phyloP scores from a whole-genome alignment of 257 asterid genomes.

The Ballota nigra region DNA sequence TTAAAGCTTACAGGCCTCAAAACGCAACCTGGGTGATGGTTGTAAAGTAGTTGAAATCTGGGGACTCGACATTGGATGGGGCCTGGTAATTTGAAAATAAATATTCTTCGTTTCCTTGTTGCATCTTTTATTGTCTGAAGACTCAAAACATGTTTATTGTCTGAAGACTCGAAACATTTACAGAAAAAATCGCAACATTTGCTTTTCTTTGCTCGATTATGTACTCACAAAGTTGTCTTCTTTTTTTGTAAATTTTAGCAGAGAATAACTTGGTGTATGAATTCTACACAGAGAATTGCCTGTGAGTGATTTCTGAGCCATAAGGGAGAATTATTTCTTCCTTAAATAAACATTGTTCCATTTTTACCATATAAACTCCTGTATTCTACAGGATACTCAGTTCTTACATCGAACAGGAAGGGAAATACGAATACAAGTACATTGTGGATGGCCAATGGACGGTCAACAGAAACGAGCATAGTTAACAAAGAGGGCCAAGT shows the following conservation, averaged over 20 bases:
- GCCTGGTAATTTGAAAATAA: slow-evolving; percentile 62
- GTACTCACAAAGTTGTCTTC: slow-evolving; percentile 8
- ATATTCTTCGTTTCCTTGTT: not conserved
- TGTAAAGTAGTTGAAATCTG: slow-evolving; percentile 70
- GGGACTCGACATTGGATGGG: slow-evolving; percentile 99
- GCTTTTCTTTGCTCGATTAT: slow-evolving; percentile 4
- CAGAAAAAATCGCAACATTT: not conserved
- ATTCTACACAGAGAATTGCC: slow-evolving; percentile 65
- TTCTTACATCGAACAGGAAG: slow-evolving; percentile 57
- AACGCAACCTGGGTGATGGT: slow-evolving; percentile 49
- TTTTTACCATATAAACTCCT: not conserved
- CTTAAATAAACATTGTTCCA: not conserved
- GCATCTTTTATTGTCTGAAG: not conserved
- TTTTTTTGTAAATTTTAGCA: slow-evolving; percentile 38
- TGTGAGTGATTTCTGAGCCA: slow-evolving; percentile 39
- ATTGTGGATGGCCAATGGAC: slow-evolving; percentile 80
- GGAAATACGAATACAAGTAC: slow-evolving; percentile 85
- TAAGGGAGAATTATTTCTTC: not conserved
- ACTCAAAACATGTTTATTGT: too few species aligned
- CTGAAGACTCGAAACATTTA: not conserved
- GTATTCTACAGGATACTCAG: not conserved
- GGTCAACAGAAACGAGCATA: slow-evolving; percentile 53
- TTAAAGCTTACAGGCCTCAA: slow-evolving; percentile 77
- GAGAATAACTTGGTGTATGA: slow-evolving; percentile 67
- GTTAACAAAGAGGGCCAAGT: slow-evolving; percentile 75